phyloP scores from a whole-genome alignment of 2,329 filamentous ascomycete genomes.

The Parafenestella ontariensis region DNA sequence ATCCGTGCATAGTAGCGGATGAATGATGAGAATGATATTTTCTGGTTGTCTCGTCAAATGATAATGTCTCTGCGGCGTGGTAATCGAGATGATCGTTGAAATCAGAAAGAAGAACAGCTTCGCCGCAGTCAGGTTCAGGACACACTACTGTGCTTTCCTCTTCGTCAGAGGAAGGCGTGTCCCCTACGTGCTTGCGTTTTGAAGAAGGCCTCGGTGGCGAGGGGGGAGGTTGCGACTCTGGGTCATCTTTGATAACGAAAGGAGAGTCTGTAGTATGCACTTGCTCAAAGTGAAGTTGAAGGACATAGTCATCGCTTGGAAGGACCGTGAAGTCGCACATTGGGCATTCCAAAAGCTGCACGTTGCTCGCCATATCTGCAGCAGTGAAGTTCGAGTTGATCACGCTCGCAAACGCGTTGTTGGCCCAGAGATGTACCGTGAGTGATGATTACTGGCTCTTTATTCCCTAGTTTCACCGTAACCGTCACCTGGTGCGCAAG shows the following conservation, averaged over 20 bases:
- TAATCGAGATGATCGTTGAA: conserved; percentile 57
- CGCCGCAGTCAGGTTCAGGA: conserved; percentile 52
- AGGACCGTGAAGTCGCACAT: conserved; percentile 43
- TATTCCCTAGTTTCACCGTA: conserved; percentile 1
- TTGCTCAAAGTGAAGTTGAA: conserved; percentile 52
- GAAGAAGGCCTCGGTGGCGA: conserved; percentile 28
- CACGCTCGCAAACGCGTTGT: conserved; percentile 3
- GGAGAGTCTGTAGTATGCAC: conserved; percentile 48
- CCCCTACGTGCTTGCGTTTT: conserved; percentile 20
- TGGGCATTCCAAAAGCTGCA: conserved; percentile 42
- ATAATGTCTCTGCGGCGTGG: conserved; percentile 51
- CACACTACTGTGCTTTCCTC: conserved; percentile 47
- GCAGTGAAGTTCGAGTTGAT: conserved; percentile 4
- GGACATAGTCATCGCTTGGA: conserved; percentile 38
- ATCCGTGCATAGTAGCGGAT: conserved; percentile 40
- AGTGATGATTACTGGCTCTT: neutral
- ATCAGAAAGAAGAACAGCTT: conserved; percentile 50
- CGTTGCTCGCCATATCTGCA: conserved; percentile 23
- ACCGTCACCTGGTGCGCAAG: conserved; percentile 13
- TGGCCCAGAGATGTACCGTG: neutral
- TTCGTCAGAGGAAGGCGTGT: conserved; percentile 39
- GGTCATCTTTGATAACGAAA: conserved; percentile 44
- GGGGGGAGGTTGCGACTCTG: conserved; percentile 33
- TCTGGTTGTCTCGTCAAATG: conserved; percentile 43
- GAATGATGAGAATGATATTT: conserved; percentile 44